phyloP scores from a whole-genome alignment of 176 grass and related monocot species.

The Chrysopogon serrulatus region DNA sequence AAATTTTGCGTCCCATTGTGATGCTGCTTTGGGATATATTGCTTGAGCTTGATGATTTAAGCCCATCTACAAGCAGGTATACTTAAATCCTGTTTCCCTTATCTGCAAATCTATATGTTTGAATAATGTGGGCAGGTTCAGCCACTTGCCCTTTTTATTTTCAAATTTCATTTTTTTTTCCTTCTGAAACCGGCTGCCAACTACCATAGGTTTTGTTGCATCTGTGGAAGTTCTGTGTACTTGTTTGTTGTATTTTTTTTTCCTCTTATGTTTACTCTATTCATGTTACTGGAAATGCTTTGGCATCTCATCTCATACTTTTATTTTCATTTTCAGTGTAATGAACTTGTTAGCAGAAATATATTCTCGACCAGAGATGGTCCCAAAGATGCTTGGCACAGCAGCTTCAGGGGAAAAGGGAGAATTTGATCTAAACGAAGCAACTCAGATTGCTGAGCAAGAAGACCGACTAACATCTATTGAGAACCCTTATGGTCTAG shows the following conservation, averaged over 20 bases:
- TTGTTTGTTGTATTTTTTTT: neutral
- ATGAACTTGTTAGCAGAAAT: constrained; percentile 99
- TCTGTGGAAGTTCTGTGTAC: neutral
- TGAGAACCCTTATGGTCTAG: constrained; percentile 86
- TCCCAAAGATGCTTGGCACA: constrained; percentile 88
- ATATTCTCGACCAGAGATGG: constrained; percentile 95
- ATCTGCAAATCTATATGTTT: neutral
- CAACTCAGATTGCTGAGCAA: constrained; percentile 45
- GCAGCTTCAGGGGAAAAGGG: constrained; percentile 41
- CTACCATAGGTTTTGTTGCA: neutral
- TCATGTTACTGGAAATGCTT: constrained; percentile 8
- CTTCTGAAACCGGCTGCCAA: neutral
- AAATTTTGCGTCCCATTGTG: constrained; percentile 75
- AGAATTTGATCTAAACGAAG: constrained; percentile 72
- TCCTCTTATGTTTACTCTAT: neutral
- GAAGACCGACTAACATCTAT: constrained; percentile 37
- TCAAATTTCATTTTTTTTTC: neutral
- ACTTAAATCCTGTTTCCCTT: constrained; percentile 2
- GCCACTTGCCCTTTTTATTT: constrained; percentile 1
- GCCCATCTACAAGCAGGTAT: constrained; percentile 98
- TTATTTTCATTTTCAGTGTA: constrained; percentile 66
- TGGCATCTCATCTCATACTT: constrained; percentile 11
- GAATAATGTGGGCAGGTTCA: neutral
- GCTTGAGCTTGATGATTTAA: constrained; percentile 96
- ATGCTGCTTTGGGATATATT: constrained; percentile 99